Evolutionary conservation across 2,329 filamentous ascomycete species (phyloP).

Genomic region (Pseudogymnoascus sp.): DNA sequence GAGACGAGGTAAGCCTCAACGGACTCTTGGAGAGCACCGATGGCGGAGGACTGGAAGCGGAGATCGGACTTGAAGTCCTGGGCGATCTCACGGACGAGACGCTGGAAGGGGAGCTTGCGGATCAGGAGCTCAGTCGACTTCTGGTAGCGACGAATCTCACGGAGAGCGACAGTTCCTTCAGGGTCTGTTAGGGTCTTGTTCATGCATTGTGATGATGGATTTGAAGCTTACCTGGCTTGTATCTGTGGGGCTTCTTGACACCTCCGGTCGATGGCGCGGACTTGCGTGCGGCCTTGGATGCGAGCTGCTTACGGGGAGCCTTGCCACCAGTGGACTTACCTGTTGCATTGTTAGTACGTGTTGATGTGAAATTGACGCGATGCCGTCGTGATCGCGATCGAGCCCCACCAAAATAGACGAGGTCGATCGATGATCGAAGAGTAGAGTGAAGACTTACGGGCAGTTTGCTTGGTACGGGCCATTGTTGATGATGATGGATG

Average conservation of each 20-base stretch:
- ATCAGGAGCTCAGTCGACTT: conserved; percentile 94
- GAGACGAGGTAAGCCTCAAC: conserved; percentile 98
- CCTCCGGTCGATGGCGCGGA: conserved; percentile 91
- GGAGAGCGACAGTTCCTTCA: conserved; percentile 82
- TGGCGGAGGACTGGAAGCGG: conserved; percentile 96
- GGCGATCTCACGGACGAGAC: conserved; percentile 92
- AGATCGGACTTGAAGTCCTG: conserved; percentile 93
- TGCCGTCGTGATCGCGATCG: conserved; percentile 21
- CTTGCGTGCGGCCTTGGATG: conserved; percentile 96
- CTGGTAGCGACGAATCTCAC: conserved; percentile 98
- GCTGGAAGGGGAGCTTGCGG: conserved; percentile 95
- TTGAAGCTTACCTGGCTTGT: conserved; percentile 61
- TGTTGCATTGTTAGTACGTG: conserved; percentile 29
- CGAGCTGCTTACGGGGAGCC: conserved; percentile 89
- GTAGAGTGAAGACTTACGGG: conserved; percentile 43
- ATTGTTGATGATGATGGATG: conserved; percentile 25
- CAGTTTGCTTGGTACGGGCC: conserved; percentile 37
- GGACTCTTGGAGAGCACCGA: conserved; percentile 94
- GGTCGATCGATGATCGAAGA: conserved; percentile 8
- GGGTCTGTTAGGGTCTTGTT: conserved; percentile 23
- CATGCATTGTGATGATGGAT: background rate
- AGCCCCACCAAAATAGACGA: conserved; percentile 16
- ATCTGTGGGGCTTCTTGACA: conserved; percentile 91
- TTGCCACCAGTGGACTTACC: conserved; percentile 74
- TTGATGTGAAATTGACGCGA: conserved; percentile 15